Evolutionary conservation across 805 yeast species (phyloP), one percentile per base, ranked within the genome.

Genomic region (Yamadazyma tumulicola): DNA sequence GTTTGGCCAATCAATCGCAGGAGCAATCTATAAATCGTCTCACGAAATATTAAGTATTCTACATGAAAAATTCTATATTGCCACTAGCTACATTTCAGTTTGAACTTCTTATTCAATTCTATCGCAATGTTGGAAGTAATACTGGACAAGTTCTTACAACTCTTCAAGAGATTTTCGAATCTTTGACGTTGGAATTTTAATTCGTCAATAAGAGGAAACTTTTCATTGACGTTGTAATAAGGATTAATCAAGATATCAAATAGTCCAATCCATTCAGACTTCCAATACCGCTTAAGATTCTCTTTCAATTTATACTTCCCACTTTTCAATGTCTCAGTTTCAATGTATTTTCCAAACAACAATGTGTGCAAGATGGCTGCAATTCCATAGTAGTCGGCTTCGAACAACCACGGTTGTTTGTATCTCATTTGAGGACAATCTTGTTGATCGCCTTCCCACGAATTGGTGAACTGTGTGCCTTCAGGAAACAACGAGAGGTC

Each of bases 361-460:
- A 88, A 59, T 0, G 79, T 70, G 48, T 87, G 91, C 2, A 86
- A 62, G 0, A 84, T 74, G 21, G 78, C 73, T 0, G 96, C 96
- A 13, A 85, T 42, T 0, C 96, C 96, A 54, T 73, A 83, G 52
- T 86, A 86, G 58, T 88, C 97, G 3, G 81, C 79, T 51, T 88
- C 87, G 49, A 72, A 85, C 2, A 75, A 73, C 94, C 95, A 88
- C 0, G 82, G 72, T 32, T 64, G 49, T 4, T 71, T 63, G 3
- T 70, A 56, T 35, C 76, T 61, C 78, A 85, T 76, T 47, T 81
- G 86, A 4, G 76, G 75, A 51, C 94, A 85, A 46, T 84, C 94
- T 43, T 76, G 84, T 36, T 74, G 69, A 42, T 79, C 84, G 1
- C 77, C 61, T 19, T 69, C 65, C 79, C 84, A 79, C 44, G 73